phyloP scores from a whole-genome alignment of 805 yeast genomes.

The Lipomyces yamanashiensis region DNA sequence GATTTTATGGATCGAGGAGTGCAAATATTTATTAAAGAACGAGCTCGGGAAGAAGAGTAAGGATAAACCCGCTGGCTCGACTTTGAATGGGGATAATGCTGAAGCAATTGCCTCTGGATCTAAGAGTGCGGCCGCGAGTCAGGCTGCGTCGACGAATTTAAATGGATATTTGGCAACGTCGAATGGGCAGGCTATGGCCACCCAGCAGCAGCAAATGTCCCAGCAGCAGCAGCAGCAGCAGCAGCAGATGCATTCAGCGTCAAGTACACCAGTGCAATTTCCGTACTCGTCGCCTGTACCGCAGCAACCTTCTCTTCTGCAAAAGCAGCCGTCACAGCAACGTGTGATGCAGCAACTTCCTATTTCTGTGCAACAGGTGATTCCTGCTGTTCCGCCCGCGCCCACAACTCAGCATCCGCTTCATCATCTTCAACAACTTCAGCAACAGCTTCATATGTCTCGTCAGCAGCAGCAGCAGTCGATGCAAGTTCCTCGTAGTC shows the following conservation, averaged over 20 bases:
- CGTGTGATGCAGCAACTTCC: constrained; percentile 19
- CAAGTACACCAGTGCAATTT: not conserved
- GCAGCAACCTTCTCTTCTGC: constrained; percentile 10
- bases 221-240: constrained; percentile 3
- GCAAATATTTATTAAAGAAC: constrained; percentile 33
- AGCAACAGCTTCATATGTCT: constrained; percentile 25
- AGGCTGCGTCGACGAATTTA: constrained; percentile 3
- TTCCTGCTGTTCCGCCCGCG: constrained; percentile 26
- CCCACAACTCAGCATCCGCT: constrained; percentile 24
- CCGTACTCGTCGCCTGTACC: constrained; percentile 1
- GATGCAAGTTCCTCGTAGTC: not conserved
- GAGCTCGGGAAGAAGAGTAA: constrained; percentile 27
- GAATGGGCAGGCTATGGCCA: not conserved
- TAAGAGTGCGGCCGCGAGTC: not conserved
- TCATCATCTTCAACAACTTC: constrained; percentile 28
- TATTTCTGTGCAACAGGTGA: constrained; percentile 25
- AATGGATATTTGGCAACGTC: not conserved
- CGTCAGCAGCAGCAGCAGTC: constrained; percentile 26
- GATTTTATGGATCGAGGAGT: constrained; percentile 40
- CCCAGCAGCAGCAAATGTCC: constrained; percentile 4
- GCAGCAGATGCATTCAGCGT: not conserved
- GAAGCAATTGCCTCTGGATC: not conserved
- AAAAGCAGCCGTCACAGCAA: constrained; percentile 16
- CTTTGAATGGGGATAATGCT: not conserved
- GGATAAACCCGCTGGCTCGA: not conserved